Base-by-base conservation (phyloP, 106 monocot species). In the Apostasia shenzhenica region DNA sequence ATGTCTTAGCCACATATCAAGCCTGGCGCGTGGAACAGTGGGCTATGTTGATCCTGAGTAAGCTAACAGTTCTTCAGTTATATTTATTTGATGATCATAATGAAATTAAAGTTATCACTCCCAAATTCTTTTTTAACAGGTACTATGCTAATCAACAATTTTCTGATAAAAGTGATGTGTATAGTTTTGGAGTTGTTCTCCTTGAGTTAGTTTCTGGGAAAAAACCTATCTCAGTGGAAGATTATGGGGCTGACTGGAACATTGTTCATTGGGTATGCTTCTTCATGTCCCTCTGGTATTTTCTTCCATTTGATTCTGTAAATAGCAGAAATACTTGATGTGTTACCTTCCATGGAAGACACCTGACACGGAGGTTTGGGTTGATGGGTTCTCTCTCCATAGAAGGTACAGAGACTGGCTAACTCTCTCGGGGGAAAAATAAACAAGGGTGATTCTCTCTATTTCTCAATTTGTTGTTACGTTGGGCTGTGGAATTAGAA, bases 41-140 rank as follows among this genome's bases (percentile, higher is more conserved):
- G 85, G 85, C 12, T 85, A 85, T 51, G 67, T 85, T 7, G 85
- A 85, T 48, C 85, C 85, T 14, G 85, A 81, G 85, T 85, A 78
- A 85, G 85, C 10, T 49, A 43, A 50, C 59, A 49, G 3, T 41
- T 7, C 38, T 46, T 7, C 5, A 10, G 11, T 39, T 52, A 26
- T 26, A 26, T 26, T 26, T 26, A 26, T 26, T 26, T 26, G 26
- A 26, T 26, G 26, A 26, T 26, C 26, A 26, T 26, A 26, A 26
- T 26, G 26, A 26, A 26, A 26, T 26, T 26, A 0, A 0, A 26
- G 26, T 26, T 26, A 26, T 26, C 26, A 26, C 26, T 26, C 26
- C 14, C 5, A 6, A 8, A 43, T 11, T 2, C 1, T 47, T 38
- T n/a, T 65, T 74, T 6, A 45, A 37, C 59, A 84, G 84, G 72